Percentiles rank a stretch among this genome's conserved stretches.
phyloP scores from a whole-genome alignment of 148 eudicot species.

The Talinum fruticosum region DNA sequence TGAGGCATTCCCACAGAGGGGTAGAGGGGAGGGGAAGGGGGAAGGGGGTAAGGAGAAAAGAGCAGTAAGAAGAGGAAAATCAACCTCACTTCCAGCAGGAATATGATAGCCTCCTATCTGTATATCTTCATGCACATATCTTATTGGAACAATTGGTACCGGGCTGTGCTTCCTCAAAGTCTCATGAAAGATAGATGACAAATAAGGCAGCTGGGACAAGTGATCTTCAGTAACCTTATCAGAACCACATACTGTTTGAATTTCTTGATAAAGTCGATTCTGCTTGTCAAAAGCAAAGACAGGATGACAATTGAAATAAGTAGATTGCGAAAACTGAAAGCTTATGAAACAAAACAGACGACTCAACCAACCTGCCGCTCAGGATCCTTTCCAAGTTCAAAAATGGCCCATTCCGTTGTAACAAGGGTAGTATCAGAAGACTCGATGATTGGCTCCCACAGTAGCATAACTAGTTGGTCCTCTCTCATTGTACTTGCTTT shows the following conservation, averaged over 20 bases:
- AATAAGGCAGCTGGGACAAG: constrained; percentile 60
- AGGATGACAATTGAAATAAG: neutral
- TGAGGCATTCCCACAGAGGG: too few species aligned
- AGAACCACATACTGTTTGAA: constrained; percentile 58
- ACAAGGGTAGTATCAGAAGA: constrained; percentile 75
- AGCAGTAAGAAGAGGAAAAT: neutral
- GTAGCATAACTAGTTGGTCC: constrained; percentile 56
- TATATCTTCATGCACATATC: constrained; percentile 72
- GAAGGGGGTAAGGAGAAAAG: too few species aligned
- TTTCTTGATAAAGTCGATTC: constrained; percentile 56
- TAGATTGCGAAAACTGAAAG: constrained; percentile 1
- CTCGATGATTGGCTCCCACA: constrained; percentile 85
- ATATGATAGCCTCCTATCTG: constrained; percentile 70
- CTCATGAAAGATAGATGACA: constrained; percentile 77
- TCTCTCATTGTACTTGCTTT: constrained; percentile 60
- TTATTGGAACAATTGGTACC: constrained; percentile 60
- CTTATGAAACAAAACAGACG: neutral
- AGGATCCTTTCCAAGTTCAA: constrained; percentile 73
- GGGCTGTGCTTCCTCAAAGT: constrained; percentile 80
- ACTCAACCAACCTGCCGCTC: constrained; percentile 54
- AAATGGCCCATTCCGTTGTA: constrained; percentile 88
- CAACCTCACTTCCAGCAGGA: constrained; percentile 84
- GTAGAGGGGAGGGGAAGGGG: too few species aligned
- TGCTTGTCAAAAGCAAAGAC: constrained; percentile 13
- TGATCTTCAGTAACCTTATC: constrained; percentile 63